A percentile compares a stretch with the other conserved stretches of the same genome.
Conservation (phyloP, 345 rosid genomes). For the Eucalyptus brandiana region DNA sequence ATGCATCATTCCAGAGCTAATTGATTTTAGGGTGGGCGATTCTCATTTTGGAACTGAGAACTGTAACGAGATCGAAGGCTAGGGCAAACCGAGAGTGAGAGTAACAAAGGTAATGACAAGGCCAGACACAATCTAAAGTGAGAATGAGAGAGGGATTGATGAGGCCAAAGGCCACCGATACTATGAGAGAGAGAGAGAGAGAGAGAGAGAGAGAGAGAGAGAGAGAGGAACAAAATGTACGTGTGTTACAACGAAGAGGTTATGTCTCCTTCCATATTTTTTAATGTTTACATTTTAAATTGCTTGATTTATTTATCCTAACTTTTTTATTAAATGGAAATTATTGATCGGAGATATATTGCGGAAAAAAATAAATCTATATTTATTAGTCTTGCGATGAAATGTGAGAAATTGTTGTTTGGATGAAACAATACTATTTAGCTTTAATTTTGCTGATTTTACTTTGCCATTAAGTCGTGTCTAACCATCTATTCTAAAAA, state of each 20-base stretch:
- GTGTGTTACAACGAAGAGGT: neutral
- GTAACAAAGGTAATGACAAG: too few species aligned
- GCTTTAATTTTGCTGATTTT: neutral
- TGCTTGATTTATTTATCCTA: neutral
- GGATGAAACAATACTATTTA: neutral
- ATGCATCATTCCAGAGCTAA: fast-evolving
- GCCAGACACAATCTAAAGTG: fast-evolving
- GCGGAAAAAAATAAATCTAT: fast-evolving
- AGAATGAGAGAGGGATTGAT: too few species aligned
- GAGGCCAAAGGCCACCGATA: too few species aligned
- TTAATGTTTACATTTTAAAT: neutral
- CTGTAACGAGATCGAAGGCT: fast-evolving
- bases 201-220: too few species aligned
- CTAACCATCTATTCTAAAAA: neutral
- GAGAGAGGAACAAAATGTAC: neutral
- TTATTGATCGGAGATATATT: neutral
- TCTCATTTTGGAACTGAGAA: fast-evolving
- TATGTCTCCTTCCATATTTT: neutral
- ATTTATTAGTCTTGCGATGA: neutral
- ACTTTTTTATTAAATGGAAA: neutral
- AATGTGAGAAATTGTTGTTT: neutral
- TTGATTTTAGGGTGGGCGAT: too few species aligned
- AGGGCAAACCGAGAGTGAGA: fast-evolving
- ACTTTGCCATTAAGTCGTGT: neutral
- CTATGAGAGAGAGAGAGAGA: too few species aligned